Conservation (phyloP, 2,329 filamentous ascomycete genomes). For the Aspergillus chevalieri region DNA sequence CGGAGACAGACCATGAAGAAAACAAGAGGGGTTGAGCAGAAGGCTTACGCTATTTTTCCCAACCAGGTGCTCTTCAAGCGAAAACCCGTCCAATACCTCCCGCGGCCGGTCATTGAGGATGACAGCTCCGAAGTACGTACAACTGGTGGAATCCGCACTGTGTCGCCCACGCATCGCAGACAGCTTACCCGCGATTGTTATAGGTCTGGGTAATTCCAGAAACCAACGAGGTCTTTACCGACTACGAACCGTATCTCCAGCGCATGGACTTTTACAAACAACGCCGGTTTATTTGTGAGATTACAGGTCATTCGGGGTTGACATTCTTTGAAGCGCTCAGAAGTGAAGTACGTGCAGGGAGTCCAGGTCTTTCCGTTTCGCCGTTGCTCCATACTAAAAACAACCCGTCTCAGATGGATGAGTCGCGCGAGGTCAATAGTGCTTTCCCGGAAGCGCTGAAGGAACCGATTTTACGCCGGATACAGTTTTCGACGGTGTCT, state of each 20-base stretch:
- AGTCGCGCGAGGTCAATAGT: conserved; percentile 82
- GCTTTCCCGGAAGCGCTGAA: conserved; percentile 88
- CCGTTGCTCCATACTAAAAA: neutral
- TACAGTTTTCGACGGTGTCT: conserved; percentile 84
- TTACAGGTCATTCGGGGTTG: conserved; percentile 84
- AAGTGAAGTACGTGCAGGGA: conserved; percentile 65
- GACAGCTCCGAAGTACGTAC: conserved; percentile 71
- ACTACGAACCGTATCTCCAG: conserved; percentile 80
- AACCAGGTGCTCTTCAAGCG: conserved; percentile 86
- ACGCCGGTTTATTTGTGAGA: conserved; percentile 90
- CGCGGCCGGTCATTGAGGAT: conserved; percentile 66
- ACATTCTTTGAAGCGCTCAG: conserved; percentile 88
- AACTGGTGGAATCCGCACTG: conserved; percentile 1
- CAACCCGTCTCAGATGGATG: conserved; percentile 53
- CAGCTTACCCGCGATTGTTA: conserved; percentile 8
- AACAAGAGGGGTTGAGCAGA: neutral
- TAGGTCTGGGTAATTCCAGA: conserved; percentile 89
- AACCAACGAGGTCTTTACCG: conserved; percentile 82
- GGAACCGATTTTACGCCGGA: conserved; percentile 79
- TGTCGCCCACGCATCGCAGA: conserved; percentile 7
- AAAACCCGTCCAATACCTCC: conserved; percentile 81
- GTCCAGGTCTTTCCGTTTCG: conserved; percentile 4
- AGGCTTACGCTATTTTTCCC: conserved; percentile 13
- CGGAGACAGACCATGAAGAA: neutral
- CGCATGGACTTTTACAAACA: conserved; percentile 92